These are phyloP conservation scores for Orbilia brochopaga DNA, from an alignment of 2,329 filamentous ascomycete genomes.

Conservation along the genomic window DNA sequence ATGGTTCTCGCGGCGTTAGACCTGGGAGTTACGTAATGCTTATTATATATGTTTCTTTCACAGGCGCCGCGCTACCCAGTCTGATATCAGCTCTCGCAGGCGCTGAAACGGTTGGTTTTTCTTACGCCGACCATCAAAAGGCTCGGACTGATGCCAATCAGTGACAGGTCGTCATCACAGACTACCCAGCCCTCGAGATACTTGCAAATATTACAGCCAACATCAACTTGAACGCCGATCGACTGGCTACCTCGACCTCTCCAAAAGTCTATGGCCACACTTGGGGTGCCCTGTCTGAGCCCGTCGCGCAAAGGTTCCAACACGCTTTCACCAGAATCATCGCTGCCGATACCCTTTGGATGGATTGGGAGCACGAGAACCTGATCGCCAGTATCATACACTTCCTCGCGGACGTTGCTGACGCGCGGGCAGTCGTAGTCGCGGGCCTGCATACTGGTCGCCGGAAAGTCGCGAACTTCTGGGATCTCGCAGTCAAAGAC, in stretches of 20 bases:
- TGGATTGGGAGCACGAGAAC: slow-evolving; percentile 74
- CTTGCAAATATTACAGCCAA: slow-evolving; percentile 67
- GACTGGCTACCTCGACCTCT: slow-evolving; percentile 54
- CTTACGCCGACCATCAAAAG: neutral
- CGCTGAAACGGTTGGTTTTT: slow-evolving; percentile 59
- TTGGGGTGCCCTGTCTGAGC: slow-evolving; percentile 66
- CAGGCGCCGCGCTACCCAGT: slow-evolving; percentile 60
- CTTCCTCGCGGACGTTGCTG: slow-evolving; percentile 63
- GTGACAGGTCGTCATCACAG: slow-evolving; percentile 66
- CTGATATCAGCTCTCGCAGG: slow-evolving; percentile 61
- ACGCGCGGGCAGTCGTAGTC: slow-evolving; percentile 68
- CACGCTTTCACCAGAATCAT: slow-evolving; percentile 67
- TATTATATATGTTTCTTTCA: neutral
- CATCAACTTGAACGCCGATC: slow-evolving; percentile 63
- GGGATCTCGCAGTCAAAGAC: slow-evolving; percentile 61
- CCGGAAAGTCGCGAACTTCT: slow-evolving; percentile 70
- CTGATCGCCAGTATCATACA: slow-evolving; percentile 68
- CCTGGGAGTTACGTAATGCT: slow-evolving; percentile 16
- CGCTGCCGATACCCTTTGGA: slow-evolving; percentile 78
- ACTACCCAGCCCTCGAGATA: slow-evolving; percentile 70
- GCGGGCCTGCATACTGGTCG: slow-evolving; percentile 76
- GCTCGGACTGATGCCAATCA: slow-evolving; percentile 36
- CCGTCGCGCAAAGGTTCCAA: slow-evolving; percentile 55
- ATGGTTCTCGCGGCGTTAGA: slow-evolving; percentile 63
- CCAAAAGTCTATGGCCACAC: slow-evolving; percentile 66